phyloP scores from a whole-genome alignment of 1,139 yeast species.

The Geotrichum carabidarum region DNA sequence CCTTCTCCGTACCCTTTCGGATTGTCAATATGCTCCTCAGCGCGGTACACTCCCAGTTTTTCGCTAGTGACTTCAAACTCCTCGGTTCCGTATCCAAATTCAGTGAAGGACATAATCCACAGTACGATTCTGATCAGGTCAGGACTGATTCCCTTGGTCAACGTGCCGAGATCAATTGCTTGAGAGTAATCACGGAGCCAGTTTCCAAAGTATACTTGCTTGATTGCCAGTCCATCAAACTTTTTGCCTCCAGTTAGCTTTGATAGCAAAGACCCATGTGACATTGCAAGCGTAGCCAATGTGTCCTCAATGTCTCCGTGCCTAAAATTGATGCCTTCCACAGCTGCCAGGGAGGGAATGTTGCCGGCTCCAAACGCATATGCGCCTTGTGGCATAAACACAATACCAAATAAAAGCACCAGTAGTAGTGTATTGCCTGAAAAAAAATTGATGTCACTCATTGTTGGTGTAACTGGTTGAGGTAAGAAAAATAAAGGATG shows the following conservation, averaged over 20 bases:
- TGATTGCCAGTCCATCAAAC: constrained; percentile 26
- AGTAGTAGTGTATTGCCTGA: not conserved
- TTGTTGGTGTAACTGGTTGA: not conserved
- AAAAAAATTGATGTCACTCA: not conserved
- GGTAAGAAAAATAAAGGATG: not conserved
- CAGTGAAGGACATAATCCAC: constrained; percentile 28
- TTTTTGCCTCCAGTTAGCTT: constrained; percentile 25
- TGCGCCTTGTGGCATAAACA: constrained; percentile 17
- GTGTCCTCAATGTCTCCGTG: constrained; percentile 32
- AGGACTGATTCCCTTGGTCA: constrained; percentile 24
- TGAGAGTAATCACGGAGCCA: constrained; percentile 32
- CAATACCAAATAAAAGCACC: constrained; percentile 11
- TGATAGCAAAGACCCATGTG: constrained; percentile 20
- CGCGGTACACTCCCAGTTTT: constrained; percentile 28
- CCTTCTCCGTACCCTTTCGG: constrained; percentile 29
- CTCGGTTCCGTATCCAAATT: constrained; percentile 30
- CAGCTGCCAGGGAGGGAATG: constrained; percentile 26
- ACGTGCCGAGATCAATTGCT: constrained; percentile 29
- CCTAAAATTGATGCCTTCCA: constrained; percentile 28
- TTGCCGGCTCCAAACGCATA: constrained; percentile 32
- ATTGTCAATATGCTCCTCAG: constrained; percentile 32
- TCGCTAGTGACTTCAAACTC: constrained; percentile 31
- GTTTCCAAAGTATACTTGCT: constrained; percentile 30
- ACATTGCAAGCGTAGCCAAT: constrained; percentile 21
- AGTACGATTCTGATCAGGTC: constrained; percentile 26